Percentiles rank a stretch among this genome's conserved stretches.
phyloP scores from a whole-genome alignment of 495 filamentous ascomycete genomes.

The Trichoderma gamsii region DNA sequence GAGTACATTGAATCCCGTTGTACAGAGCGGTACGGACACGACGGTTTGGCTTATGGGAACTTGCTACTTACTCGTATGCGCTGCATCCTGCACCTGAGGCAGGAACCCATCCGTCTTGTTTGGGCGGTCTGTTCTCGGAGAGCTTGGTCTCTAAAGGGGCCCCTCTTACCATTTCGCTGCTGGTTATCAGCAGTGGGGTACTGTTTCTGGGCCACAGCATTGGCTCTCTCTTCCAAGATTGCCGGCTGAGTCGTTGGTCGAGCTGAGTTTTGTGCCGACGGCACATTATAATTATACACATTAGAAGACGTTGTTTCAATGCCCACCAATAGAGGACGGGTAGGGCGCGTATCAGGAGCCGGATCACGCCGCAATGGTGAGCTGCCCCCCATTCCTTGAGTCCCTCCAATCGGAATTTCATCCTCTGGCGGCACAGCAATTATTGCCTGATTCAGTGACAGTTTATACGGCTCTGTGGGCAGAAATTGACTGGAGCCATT shows the following conservation, averaged over 20 bases:
- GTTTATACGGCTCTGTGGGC: background rate
- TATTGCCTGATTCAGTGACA: background rate
- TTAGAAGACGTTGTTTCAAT: background rate
- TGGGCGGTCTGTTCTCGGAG: slow-evolving; percentile 42
- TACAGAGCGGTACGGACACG: background rate
- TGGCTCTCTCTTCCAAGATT: background rate
- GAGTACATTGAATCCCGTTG: background rate
- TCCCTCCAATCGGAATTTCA: background rate
- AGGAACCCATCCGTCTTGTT: slow-evolving; percentile 46
- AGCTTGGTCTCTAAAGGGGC: slow-evolving; percentile 43
- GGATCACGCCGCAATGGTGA: background rate
- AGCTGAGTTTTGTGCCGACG: background rate
- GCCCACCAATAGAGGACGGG: background rate
- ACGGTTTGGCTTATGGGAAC: background rate
- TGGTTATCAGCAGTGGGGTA: background rate
- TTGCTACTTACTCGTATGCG: slow-evolving; percentile 43
- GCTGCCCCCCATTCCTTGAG: background rate
- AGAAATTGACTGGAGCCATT: background rate
- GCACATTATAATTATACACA: background rate
- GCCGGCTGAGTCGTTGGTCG: background rate
- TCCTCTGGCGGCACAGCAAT: background rate
- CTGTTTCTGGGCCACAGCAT: background rate
- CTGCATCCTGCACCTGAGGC: slow-evolving; percentile 49
- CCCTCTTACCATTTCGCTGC: slow-evolving; percentile 24
- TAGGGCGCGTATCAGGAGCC: background rate